Evolutionary conservation across 306 rosid genomes (phyloP), one percentile per base, ranked within the genome.

Genomic region (Cajanus cajan): DNA sequence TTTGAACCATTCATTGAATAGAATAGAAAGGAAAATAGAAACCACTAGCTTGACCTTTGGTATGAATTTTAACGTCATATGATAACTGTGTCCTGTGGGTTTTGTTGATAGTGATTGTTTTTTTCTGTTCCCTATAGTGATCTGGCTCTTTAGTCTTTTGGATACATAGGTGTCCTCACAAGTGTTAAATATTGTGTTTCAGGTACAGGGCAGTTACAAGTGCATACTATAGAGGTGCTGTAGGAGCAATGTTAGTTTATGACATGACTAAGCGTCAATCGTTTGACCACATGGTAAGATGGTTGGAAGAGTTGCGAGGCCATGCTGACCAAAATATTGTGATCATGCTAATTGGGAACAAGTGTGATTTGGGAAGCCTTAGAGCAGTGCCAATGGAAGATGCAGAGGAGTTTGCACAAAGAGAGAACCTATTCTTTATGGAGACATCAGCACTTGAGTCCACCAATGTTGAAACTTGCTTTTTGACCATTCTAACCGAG

Each of bases 401-500:
- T 47, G 96, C 96, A 10, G 93, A 94, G 52, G 98, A 94, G 77
- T 90, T 92, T 65, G 98, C 98, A 7, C 89, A 92, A 81, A 86
- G 94, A 82, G 98, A 94, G 81, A 94, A 94, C 77, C 87, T 94
- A 10, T 94, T 94, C 84, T 94, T 94, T 48, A 94, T 88, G 95
- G 98, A 94, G 86, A 94, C 97, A 63, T 94, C 97, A 11, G 98
- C 98, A 24, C 92, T 92, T 7, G 93, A 94, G 71, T 80, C 98
- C 39, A 94, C 97, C 33, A 94, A 94, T 47, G 97, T 94, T 9
- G 98, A 94, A 70, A 88, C 96, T 7, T 89, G 96, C 16, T 94
- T 94, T 71, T 76, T 94, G 47, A 92, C 94, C 0, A 86, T 94
- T 73, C 79, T 94, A 68, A 85, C 85, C 7, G 92, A 92, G 88